Evolutionary conservation across 306 rosid species (phyloP), one percentile per base, ranked within the genome.

Genomic region (Prinsepia uniflora): DNA sequence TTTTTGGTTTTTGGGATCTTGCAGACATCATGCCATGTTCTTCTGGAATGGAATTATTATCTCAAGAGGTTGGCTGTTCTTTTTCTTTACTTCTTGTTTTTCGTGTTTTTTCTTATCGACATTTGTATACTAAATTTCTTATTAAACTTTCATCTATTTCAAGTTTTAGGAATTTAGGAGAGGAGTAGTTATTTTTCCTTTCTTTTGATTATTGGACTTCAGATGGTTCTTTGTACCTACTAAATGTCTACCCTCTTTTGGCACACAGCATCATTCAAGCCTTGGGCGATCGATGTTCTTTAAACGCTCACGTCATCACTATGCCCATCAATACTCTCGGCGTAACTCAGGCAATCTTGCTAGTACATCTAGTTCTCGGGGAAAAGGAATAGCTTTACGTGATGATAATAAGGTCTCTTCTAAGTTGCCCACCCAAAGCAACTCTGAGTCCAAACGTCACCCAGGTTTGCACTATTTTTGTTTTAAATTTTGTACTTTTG

Each of bases 301-400:
- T 80, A 95, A 91, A 71, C 91, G 96, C 6, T 91, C 97, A 20
- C 90, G 92, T 40, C 89, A 95, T 81, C 81, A 84, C 83, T 89
- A 86, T 78, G 89, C 82, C 19, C 91, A 95, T 77, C 96, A 91
- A 45, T 95, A 95, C 78, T 86, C 92, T 68, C 88, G 96, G 19
- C 96, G 96, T 45, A 86, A 81, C 83, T 80, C 86, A 10, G 58
- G 76, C 55, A 87, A 85, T 81, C 86, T 79, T 72, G 83, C 85
- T 43, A 84, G 59, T 74, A 77, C 90, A 61, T 84, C 96, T 45
- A 82, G 86, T 68, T 89, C 97, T 58, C 84, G 82, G 43, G 90
- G 86, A 45, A 95, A 89, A 75, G 86, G 81, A 6, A 65, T 78
- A 61, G 56, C 88, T 55, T 65, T 76, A 5, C 78, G 49, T 15